These are phyloP conservation scores for Globisporangium irregulare DNA, from an alignment of 352 stramenopile genomes.

Conservation along the genomic window DNA sequence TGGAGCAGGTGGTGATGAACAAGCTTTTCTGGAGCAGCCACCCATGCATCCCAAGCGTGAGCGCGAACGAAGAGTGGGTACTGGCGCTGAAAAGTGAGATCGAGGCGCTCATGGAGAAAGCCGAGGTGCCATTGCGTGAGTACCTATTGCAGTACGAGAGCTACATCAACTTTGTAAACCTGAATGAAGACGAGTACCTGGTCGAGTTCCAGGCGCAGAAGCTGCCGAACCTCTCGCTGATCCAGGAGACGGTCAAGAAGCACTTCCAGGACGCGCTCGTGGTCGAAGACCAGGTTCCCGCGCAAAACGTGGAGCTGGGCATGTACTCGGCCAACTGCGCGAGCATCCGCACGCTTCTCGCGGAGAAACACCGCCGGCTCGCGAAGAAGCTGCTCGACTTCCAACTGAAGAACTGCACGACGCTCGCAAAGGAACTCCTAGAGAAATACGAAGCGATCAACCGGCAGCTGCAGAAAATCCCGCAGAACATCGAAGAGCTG, in stretches of 20 bases:
- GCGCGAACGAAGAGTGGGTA: conserved; percentile 86
- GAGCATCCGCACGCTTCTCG: conserved; percentile 62
- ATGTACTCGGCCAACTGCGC: conserved; percentile 84
- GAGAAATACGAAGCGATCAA: conserved; percentile 86
- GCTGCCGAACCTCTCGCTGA: conserved; percentile 58
- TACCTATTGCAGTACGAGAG: conserved; percentile 85
- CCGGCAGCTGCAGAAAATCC: conserved; percentile 79
- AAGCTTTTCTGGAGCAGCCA: conserved; percentile 94
- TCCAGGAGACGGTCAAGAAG: conserved; percentile 78
- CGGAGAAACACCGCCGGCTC: conserved; percentile 75
- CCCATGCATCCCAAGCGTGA: conserved; percentile 83
- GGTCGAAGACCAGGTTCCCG: conserved; percentile 60
- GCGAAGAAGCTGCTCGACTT: conserved; percentile 73
- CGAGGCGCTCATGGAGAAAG: conserved; percentile 54
- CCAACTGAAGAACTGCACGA: conserved; percentile 73
- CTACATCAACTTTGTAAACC: conserved; percentile 88
- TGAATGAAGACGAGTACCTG: conserved; percentile 88
- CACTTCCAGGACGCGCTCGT: conserved; percentile 58
- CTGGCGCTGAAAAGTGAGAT: conserved; percentile 53
- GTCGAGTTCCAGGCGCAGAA: conserved; percentile 71
- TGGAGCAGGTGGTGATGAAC: conserved; percentile 92
- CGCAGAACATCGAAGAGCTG: conserved; percentile 91
- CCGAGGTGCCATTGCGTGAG: conserved; percentile 45
- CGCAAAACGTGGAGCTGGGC: conserved; percentile 64
- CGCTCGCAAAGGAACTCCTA: conserved; percentile 66